Evolutionary conservation across 2,329 filamentous ascomycete genomes (phyloP).

Genomic region (Trichophyton schoenleinii): DNA sequence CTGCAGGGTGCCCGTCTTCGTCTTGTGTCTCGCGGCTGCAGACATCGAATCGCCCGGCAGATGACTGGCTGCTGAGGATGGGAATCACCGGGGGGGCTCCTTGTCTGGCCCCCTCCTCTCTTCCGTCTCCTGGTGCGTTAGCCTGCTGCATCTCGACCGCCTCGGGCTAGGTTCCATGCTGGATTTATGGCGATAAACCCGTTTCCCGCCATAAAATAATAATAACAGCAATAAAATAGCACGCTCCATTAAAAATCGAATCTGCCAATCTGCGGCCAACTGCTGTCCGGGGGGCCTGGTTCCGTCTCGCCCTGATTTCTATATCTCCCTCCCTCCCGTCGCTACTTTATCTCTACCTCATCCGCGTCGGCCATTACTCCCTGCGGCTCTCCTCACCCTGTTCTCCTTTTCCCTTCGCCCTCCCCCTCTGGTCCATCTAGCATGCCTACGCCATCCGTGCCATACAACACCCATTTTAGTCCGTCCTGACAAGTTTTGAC

Average conservation of each 20-base stretch:
- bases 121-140: not conserved
- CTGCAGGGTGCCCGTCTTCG: not conserved
- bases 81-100: not conserved
- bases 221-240: not conserved
- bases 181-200: not conserved
- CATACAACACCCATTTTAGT: not conserved
- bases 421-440: not conserved
- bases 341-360: not conserved
- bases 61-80: not conserved
- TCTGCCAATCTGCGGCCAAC: slow-evolving; percentile 2
- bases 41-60: not conserved
- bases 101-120: slow-evolving; percentile 1
- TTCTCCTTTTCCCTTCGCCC: not conserved
- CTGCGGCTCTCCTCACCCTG: not conserved
- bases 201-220: not conserved
- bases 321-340: not conserved
- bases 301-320: not conserved
- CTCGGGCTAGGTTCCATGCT: not conserved
- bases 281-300: not conserved
- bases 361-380: not conserved
- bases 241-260: not conserved
- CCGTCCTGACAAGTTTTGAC: not conserved
- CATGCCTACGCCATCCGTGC: not conserved
- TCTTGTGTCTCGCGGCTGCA: not conserved
- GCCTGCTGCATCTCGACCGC: slow-evolving; percentile 1